Evolutionary conservation across 2,329 filamentous ascomycete genomes (phyloP), one percentile per base, ranked within the genome.

Genomic region (Cladosporium austrohemisphaericum): DNA sequence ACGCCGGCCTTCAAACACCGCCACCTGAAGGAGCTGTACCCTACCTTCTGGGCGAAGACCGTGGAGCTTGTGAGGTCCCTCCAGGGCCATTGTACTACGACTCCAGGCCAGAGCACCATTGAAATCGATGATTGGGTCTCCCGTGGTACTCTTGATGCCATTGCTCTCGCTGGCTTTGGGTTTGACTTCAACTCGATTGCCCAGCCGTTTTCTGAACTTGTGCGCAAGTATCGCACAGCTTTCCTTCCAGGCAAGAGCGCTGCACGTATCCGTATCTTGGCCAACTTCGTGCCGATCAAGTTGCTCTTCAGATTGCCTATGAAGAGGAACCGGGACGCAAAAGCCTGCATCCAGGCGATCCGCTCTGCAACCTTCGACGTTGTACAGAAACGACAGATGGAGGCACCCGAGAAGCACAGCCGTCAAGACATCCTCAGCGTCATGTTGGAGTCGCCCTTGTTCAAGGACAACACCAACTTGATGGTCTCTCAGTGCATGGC

Each of bases 1-100:
- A 81, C 85, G 71, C 89, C 89, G 0, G 87, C 88, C 2, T 95
- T 95, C 66, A 77, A 83, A n/a, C 94, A 88, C 62, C 80, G 89
- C 18, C 87, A 94, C 60, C 75, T 95, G 65, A 94, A 93, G 64
- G 79, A 92, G 52, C 71, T 95, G 11, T 93, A 94, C 59, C 85
- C 88, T 0, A 71, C 86, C 5, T 95, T 96, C 67, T 95, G 89
- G 89, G 60, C 70, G 16, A 95, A 94, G 68, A 44, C 40, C 0
- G 25, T 41, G 1, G 48, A 44, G 48, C 40, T 50, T 5, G 31
- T 49, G 1, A 20, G 20, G 7, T 49, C 37, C 5, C 29, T 49
- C 2, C 29, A 37, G 16, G 2, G 19, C 5, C 19, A 38, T 6
- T 29, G 44, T 5, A 19, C 6, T 2, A 18, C 16, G 2, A n/a